Conservation (phyloP, 192 early-diverging fungal species). For the Coemansia sp. region DNA sequence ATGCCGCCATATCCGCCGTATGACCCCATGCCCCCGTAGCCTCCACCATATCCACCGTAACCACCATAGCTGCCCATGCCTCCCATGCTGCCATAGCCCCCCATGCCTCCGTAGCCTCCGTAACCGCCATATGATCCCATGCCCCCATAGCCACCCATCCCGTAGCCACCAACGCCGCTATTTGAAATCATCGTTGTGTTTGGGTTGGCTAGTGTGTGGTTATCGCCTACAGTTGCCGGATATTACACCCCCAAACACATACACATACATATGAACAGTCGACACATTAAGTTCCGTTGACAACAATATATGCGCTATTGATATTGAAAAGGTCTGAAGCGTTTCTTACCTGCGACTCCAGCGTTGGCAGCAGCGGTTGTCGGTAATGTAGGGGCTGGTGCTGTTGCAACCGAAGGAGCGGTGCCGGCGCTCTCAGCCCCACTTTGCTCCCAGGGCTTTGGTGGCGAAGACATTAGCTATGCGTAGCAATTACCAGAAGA, state of each 20-base stretch:
- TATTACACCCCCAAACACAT: neutral
- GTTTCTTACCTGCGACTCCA: constrained; percentile 25
- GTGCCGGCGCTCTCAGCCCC: neutral
- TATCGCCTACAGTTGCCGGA: constrained; percentile 6
- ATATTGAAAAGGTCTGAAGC: neutral
- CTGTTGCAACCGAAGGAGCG: neutral
- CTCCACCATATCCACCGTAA: constrained; percentile 42
- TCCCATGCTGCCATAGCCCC: constrained; percentile 57
- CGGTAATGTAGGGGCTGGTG: constrained; percentile 24
- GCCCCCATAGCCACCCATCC: constrained; percentile 52
- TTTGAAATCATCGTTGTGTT: constrained; percentile 8
- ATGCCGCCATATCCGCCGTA: constrained; percentile 52
- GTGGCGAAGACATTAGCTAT: constrained; percentile 42
- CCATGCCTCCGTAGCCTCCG: constrained; percentile 35
- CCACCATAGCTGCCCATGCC: constrained; percentile 38
- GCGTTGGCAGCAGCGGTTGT: constrained; percentile 28
- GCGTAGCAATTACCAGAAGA: neutral
- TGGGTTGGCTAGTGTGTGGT: constrained; percentile 10
- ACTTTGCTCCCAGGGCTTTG: constrained; percentile 53
- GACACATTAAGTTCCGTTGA: neutral
- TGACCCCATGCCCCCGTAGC: constrained; percentile 58
- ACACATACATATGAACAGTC: neutral
- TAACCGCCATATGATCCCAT: constrained; percentile 27
- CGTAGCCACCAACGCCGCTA: constrained; percentile 22
- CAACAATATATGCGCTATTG: neutral